Evolutionary conservation across 2,329 filamentous ascomycete genomes (phyloP).

Genomic region (Colletotrichum falcatum): DNA sequence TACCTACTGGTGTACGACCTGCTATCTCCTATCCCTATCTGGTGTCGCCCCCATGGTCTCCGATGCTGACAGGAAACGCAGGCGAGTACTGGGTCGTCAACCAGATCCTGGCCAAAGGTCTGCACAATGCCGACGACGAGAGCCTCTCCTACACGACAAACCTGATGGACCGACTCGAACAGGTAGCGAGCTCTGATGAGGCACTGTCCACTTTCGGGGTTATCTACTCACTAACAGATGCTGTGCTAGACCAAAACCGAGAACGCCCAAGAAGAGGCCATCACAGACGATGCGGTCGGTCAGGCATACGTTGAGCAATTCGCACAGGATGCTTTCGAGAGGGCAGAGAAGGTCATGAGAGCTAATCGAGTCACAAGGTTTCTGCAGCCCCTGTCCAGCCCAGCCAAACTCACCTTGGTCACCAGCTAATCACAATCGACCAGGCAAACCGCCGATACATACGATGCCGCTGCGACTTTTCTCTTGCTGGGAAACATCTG

Average conservation of each 20-base stretch:
- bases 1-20: slow-evolving; percentile 89
- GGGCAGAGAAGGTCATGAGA: slow-evolving; percentile 84
- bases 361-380: slow-evolving; percentile 82
- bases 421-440: background rate
- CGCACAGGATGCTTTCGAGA: slow-evolving; percentile 85
- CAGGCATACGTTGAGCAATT: slow-evolving; percentile 97
- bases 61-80: slow-evolving; percentile 49
- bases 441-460: slow-evolving; percentile 93
- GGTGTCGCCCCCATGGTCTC: background rate
- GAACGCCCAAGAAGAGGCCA: slow-evolving; percentile 82
- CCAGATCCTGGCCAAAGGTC: slow-evolving; percentile 83
- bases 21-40: background rate
- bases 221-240: slow-evolving; percentile 30
- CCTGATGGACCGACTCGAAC: slow-evolving; percentile 92
- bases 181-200: slow-evolving; percentile 59
- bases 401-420: background rate
- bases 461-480: slow-evolving; percentile 92
- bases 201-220: too few species aligned
- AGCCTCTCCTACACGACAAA: slow-evolving; percentile 83
- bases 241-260: slow-evolving; percentile 73
- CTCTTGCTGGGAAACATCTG: slow-evolving; percentile 90
- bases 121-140: slow-evolving; percentile 84
- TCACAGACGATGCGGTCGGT: slow-evolving; percentile 86
- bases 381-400: accelerated
- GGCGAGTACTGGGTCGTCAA: slow-evolving; percentile 94